phyloP scores from a whole-genome alignment of 2,329 filamentous ascomycete genomes.

The Penicillium sp. region DNA sequence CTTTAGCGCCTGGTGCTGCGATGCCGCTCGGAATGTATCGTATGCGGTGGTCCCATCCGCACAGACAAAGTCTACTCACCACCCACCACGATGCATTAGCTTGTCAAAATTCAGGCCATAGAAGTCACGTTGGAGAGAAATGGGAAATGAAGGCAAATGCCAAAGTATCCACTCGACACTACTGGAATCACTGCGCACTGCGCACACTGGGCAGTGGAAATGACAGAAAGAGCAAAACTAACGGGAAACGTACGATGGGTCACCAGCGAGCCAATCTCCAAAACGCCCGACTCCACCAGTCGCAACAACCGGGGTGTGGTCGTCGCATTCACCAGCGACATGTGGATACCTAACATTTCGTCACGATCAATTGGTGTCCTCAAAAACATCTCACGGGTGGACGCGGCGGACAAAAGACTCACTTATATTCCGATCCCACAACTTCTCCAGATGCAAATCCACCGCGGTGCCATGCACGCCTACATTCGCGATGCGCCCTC shows the following conservation, averaged over 20 bases:
- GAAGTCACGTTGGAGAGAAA: neutral
- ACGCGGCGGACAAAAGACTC: slow-evolving; percentile 23
- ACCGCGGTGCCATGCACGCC: slow-evolving; percentile 60
- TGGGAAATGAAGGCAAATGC: neutral
- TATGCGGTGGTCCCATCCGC: slow-evolving; percentile 16
- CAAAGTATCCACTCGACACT: neutral
- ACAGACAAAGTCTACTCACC: slow-evolving; percentile 17
- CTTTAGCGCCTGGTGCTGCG: slow-evolving; percentile 21
- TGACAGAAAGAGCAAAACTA: neutral
- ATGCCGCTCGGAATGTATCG: slow-evolving; percentile 19
- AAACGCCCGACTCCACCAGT: slow-evolving; percentile 16
- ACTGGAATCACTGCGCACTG: neutral
- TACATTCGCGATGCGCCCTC: slow-evolving; percentile 59
- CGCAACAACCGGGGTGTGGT: slow-evolving; percentile 18
- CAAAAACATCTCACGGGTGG: neutral
- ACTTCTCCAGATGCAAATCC: slow-evolving; percentile 53
- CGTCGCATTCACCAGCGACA: slow-evolving; percentile 26
- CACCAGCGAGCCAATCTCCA: slow-evolving; percentile 20
- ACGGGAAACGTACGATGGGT: slow-evolving; percentile 22
- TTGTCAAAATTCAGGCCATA: neutral
- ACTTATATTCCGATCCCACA: slow-evolving; percentile 60
- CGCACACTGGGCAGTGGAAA: neutral
- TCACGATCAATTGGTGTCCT: slow-evolving; percentile 27
- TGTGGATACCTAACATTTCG: slow-evolving; percentile 40
- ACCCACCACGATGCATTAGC: neutral